A percentile compares a stretch with the other conserved stretches of the same genome.
Evolutionary conservation across 2,329 filamentous ascomycete species (phyloP).

Genomic region (Neonectria faginata): DNA sequence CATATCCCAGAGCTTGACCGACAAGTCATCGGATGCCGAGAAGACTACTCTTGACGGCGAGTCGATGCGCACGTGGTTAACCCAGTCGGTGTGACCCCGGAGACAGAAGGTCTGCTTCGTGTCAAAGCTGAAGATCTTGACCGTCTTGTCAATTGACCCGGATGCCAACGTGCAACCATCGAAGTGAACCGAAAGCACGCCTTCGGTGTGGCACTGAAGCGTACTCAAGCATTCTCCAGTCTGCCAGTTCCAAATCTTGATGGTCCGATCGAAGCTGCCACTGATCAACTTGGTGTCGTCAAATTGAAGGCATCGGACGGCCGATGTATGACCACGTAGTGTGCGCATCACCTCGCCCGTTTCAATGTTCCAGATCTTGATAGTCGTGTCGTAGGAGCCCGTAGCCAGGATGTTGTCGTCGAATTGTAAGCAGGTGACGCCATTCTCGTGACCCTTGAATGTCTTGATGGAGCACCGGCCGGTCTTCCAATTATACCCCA

Average conservation of each 20-base stretch:
- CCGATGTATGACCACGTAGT: constrained; percentile 81
- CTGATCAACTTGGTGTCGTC: constrained; percentile 92
- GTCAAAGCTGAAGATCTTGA: constrained; percentile 93
- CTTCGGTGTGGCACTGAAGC: constrained; percentile 80
- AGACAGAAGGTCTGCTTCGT: constrained; percentile 84
- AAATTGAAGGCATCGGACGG: constrained; percentile 91
- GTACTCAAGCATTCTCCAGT: constrained; percentile 89
- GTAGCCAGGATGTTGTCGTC: constrained; percentile 93
- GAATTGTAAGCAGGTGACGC: constrained; percentile 67
- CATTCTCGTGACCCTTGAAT: constrained; percentile 88
- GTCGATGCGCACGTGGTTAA: constrained; percentile 95
- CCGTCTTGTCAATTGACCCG: constrained; percentile 87
- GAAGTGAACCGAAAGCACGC: constrained; percentile 90
- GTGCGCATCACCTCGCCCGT: constrained; percentile 89
- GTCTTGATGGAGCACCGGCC: constrained; percentile 86
- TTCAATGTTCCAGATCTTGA: constrained; percentile 96
- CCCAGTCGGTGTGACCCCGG: constrained; percentile 91
- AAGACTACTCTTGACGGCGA: constrained; percentile 84
- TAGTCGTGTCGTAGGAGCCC: constrained; percentile 93
- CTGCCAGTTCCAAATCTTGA: constrained; percentile 97
- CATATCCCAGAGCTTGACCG: constrained; percentile 91
- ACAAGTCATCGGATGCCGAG: constrained; percentile 93
- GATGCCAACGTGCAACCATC: constrained; percentile 86
- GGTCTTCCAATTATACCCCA: constrained; percentile 98
- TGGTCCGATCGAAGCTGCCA: constrained; percentile 85